Base-by-base conservation (phyloP, 2,329 filamentous ascomycete species). In the Fusarium denticulatum region DNA sequence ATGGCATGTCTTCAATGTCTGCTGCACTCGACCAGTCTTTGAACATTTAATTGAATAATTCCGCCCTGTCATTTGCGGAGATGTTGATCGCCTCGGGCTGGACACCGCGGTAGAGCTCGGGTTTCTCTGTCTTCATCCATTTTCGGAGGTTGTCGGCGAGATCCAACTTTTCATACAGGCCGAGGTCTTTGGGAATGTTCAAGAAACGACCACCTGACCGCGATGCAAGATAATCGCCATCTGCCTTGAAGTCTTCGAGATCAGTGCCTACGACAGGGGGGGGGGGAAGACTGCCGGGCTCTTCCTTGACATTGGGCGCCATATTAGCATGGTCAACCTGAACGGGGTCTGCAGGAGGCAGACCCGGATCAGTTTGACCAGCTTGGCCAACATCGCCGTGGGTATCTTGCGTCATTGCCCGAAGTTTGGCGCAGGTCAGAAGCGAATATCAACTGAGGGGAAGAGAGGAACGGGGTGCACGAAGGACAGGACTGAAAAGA, bases 401-500 rank as follows among this genome's bases (percentile, higher is more conserved):
- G 16, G 7, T 14, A 0, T 45, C 5, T 7, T 5, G 16, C 0
- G 0, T 45, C 24, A 5, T 26, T 28, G 5, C 8, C 8, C 1
- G 24, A 7, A 6, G 24, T 4, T 22, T 46, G 43, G 18, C 18
- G 13, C 7, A 15, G 1, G 5, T 28, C 26, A 8, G 6, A 11
- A 46, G 26, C 43, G 18, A 4, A 22, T 7, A 10, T 46, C 18
- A 2, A 14, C 24, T 3, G 43, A 46, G 8, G 5, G 9, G 43
- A 5, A 14, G 24, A 46, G 24, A 46, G 43, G 1, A 22, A 28
- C 43, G 4, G 24, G 18, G 5, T 8, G 42, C 11, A 13, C 42
- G 1, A 26, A 45, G 15, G n/a, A 43, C 18, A 46, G 43, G 24
- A 28, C 0, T 9, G 24, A 28, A 15, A 22, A 14, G 2, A 5